Conservation (phyloP, 2,329 filamentous ascomycete genomes). For the Paraphoma chrysanthemicola region DNA sequence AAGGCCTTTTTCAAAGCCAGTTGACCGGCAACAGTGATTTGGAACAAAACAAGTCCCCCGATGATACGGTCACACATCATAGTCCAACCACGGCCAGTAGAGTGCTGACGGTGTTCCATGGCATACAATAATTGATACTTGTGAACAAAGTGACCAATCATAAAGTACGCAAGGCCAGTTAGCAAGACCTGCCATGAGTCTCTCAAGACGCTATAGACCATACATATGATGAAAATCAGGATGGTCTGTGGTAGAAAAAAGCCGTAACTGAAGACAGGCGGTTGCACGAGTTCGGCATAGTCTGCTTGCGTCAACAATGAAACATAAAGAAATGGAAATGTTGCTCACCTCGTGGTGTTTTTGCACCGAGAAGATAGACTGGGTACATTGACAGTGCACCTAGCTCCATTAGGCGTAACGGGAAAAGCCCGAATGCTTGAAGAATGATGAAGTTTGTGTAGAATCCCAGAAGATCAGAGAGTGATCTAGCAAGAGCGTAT, state of each 20-base stretch:
- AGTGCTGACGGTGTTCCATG: constrained; percentile 96
- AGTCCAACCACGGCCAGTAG: constrained; percentile 91
- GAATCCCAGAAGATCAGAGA: constrained; percentile 78
- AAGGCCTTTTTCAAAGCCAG: constrained; percentile 78
- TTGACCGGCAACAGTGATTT: constrained; percentile 88
- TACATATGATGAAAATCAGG: constrained; percentile 91
- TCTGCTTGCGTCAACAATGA: constrained; percentile 57
- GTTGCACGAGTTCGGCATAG: constrained; percentile 79
- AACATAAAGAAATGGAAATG: neutral
- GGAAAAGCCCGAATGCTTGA: constrained; percentile 91
- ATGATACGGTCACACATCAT: constrained; percentile 95
- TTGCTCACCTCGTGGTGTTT: constrained; percentile 73
- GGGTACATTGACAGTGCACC: constrained; percentile 86
- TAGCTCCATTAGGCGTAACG: constrained; percentile 88
- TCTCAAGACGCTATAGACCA: constrained; percentile 89
- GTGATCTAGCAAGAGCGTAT: constrained; percentile 74
- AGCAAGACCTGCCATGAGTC: constrained; percentile 81
- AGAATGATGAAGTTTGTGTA: constrained; percentile 95
- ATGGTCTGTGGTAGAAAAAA: constrained; percentile 94
- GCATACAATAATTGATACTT: constrained; percentile 98
- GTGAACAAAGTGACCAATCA: constrained; percentile 85
- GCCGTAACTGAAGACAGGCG: constrained; percentile 91
- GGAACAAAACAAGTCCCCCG: constrained; percentile 85
- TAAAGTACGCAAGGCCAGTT: constrained; percentile 82
- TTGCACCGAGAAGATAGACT: constrained; percentile 76